These are phyloP conservation scores for Fraxinus americana DNA, from an alignment of 257 asterid species.

Conservation along the genomic window DNA sequence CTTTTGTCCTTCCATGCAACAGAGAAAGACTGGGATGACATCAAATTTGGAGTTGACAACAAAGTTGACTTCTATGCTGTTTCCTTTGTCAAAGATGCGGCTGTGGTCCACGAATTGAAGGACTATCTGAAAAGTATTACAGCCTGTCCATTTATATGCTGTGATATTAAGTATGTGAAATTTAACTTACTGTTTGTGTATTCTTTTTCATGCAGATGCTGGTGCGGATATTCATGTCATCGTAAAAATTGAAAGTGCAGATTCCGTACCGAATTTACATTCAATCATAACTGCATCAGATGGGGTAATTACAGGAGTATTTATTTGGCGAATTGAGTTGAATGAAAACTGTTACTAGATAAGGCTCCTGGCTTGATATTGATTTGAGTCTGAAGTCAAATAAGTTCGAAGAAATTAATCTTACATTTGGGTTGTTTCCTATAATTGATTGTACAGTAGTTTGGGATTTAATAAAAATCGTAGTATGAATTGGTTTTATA, in stretches of 20 bases:
- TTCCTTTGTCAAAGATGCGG: conserved; percentile 96
- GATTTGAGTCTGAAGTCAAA: neutral
- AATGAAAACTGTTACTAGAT: neutral
- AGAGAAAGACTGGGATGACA: conserved; percentile 98
- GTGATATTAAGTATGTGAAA: neutral
- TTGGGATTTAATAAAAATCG: neutral
- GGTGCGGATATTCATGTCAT: conserved; percentile 92
- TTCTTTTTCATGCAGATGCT: conserved; percentile 40
- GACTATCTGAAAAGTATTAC: conserved; percentile 73
- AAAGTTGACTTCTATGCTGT: conserved; percentile 93
- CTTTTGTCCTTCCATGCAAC: conserved; percentile 37
- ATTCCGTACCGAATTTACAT: conserved; percentile 85
- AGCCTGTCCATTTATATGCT: neutral
- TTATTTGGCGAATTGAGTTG: neutral
- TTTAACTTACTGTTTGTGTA: neutral
- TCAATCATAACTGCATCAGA: conserved; percentile 94
- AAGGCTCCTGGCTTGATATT: neutral
- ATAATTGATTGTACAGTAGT: neutral
- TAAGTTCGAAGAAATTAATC: neutral
- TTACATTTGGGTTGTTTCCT: neutral
- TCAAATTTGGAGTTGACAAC: conserved; percentile 94
- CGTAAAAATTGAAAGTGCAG: conserved; percentile 96
- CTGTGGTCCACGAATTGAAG: conserved; percentile 93
- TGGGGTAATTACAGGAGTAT: conserved; percentile 63
- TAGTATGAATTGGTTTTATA: conserved; percentile 17